These are phyloP conservation scores for Penicillium salamii DNA, from an alignment of 495 filamentous ascomycete species.

Conservation along the genomic window DNA sequence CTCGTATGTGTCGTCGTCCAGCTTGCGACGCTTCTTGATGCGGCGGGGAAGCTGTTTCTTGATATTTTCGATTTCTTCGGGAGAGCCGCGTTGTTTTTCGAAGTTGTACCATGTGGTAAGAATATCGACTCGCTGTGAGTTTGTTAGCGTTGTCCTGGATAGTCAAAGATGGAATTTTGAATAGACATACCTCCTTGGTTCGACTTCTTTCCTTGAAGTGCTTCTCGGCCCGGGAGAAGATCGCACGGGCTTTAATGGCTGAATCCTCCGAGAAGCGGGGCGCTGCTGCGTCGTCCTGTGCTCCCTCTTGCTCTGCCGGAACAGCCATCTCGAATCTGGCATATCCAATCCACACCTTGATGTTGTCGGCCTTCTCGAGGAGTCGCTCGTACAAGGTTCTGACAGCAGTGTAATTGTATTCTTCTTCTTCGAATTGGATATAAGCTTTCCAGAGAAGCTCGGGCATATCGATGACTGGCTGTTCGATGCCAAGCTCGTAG, in stretches of 20 bases:
- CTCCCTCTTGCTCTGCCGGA: constrained; percentile 60
- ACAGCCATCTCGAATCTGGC: constrained; percentile 95
- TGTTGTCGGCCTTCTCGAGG: constrained; percentile 88
- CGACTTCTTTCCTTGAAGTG: constrained; percentile 88
- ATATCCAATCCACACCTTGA: constrained; percentile 98
- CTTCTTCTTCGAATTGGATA: constrained; percentile 96
- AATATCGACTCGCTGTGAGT: constrained; percentile 67
- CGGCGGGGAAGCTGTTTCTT: constrained; percentile 90
- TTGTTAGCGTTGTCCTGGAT: constrained; percentile 28
- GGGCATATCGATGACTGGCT: constrained; percentile 91
- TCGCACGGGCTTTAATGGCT: constrained; percentile 61
- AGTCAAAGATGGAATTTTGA: not conserved
- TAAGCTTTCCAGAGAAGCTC: constrained; percentile 96
- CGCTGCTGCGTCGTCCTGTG: constrained; percentile 75
- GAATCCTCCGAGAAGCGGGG: no score
- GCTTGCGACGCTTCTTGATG: constrained; percentile 89
- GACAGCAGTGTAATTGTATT: constrained; percentile 80
- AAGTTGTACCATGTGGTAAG: constrained; percentile 91
- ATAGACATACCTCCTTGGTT: constrained; percentile 71
- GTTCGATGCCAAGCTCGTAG: constrained; percentile 84
- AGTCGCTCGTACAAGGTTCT: constrained; percentile 87
- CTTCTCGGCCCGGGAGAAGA: constrained; percentile 86
- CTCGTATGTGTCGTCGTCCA: constrained; percentile 94
- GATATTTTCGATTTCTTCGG: constrained; percentile 77
- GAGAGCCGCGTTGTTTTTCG: constrained; percentile 76